These are phyloP conservation scores for Stachybotrys echinatus DNA, from an alignment of 2,329 filamentous ascomycete genomes.

Conservation along the genomic window DNA sequence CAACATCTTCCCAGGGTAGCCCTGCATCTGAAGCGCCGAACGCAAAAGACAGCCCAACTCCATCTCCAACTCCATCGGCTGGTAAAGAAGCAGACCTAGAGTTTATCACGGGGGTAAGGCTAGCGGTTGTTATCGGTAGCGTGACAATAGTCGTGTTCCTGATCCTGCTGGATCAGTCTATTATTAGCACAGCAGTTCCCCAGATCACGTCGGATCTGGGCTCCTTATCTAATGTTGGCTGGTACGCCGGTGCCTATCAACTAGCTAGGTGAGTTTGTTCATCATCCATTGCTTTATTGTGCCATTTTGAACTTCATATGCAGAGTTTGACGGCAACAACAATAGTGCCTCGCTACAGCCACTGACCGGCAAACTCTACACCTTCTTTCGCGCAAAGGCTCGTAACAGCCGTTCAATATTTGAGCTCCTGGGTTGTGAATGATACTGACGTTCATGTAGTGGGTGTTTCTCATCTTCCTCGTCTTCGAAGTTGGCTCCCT, in stretches of 20 bases:
- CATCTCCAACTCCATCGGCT: no score
- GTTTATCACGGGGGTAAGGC: background rate
- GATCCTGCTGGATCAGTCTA: background rate
- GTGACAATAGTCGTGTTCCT: background rate
- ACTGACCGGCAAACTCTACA: background rate
- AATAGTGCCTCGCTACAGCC: background rate
- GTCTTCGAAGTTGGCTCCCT: constrained; percentile 26
- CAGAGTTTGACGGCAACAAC: background rate
- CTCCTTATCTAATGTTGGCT: constrained; percentile 1
- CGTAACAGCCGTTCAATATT: background rate
- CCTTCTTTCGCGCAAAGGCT: background rate
- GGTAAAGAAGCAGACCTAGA: background rate
- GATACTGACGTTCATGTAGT: constrained; percentile 6
- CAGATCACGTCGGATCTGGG: constrained; percentile 27
- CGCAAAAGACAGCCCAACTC: no score
- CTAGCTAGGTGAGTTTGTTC: background rate
- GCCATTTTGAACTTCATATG: no score
- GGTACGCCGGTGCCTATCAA: constrained; percentile 1
- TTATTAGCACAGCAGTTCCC: constrained; percentile 28
- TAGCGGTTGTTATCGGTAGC: background rate
- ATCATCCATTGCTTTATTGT: no score
- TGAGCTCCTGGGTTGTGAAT: background rate
- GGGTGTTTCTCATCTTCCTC: constrained; percentile 19
- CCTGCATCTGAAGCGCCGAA: no score
- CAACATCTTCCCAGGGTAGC: background rate